Evolutionary conservation across 148 eudicot species (phyloP), one percentile per base, ranked within the genome.

Genomic region (Nyssa sinensis): DNA sequence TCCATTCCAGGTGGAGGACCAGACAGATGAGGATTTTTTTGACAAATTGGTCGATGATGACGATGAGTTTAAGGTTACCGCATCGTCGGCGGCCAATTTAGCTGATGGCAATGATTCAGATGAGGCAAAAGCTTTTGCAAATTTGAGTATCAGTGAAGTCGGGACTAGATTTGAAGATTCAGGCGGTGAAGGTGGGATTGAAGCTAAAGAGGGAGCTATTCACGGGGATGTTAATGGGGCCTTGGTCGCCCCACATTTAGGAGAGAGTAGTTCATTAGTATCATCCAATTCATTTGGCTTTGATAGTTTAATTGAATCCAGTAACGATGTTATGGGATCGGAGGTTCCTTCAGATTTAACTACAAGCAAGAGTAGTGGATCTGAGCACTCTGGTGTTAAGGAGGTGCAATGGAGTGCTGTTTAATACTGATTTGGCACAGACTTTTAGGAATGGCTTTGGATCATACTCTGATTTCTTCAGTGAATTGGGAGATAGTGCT

Each of bases 361-460:
- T 0, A 32, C 72, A 12, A 49, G 62, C 33, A 79, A 82, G 62
- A 79, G 75, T 62, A 72, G 73, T 78, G 84, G 74, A 57, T 80
- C 86, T 59, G 81, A 69, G 1, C 67, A 80, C 69, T 81, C 80
- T 6, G 91, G 88, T 74, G 86, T 93, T 64, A 93, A 93, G 79
- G 94, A 88, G 86, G 98, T 95, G 34, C 88, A 88, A 41, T 95
- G 99, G 99, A 84, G 86, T 76, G 86, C 91, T n/a, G 19, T 93
- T 93, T 67, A 72, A 37, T 71, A 17, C 87, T 16, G 88, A n/a
- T n/a, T n/a, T n/a, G n/a, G n/a, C n/a, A n/a, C n/a, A n/a, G n/a
- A n/a, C 80, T 68, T 87, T 55, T 64, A 72, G 68, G 67, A 77
- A 75, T 55, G 90, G 83, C 29, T 84, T 89, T 73, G 97, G 89